Evolutionary conservation across 176 grass and related monocot genomes (phyloP).

Genomic region (Aegilops umbellulata): DNA sequence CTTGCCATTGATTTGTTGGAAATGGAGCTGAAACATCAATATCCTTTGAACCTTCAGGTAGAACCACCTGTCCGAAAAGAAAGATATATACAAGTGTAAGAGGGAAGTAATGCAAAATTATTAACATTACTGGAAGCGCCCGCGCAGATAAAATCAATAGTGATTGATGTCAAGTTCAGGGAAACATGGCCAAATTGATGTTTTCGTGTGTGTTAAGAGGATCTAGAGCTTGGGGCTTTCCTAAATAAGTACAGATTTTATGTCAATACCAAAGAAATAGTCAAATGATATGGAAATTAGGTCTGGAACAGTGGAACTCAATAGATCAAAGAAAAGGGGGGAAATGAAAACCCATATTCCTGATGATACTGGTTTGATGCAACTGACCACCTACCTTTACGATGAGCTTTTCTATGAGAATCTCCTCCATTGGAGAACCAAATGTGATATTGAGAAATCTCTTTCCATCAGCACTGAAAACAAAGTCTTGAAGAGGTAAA

Average conservation of each 20-base stretch:
- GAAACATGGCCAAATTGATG: background rate
- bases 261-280: conserved; percentile 1
- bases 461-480: conserved; percentile 75
- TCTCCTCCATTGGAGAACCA: conserved; percentile 82
- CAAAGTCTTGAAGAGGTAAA: conserved; percentile 89
- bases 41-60: conserved; percentile 96
- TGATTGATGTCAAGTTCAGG: background rate
- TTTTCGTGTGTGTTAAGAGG: background rate
- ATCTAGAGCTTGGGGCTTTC: background rate
- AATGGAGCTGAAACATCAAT: conserved; percentile 77
- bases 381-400: conserved; percentile 52
- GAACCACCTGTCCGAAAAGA: conserved; percentile 59
- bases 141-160: background rate
- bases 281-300: background rate
- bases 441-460: conserved; percentile 95
- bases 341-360: background rate
- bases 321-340: background rate
- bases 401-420: conserved; percentile 80
- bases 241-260: background rate
- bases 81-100: conserved; percentile 9
- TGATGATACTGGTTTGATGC: conserved; percentile 4
- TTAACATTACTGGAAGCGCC: background rate
- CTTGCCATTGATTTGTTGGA: conserved; percentile 68
- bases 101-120: background rate
- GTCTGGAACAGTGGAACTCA: background rate